These are phyloP conservation scores for Carex kokanica DNA, from an alignment of 176 grass and related monocot genomes.

Conservation along the genomic window DNA sequence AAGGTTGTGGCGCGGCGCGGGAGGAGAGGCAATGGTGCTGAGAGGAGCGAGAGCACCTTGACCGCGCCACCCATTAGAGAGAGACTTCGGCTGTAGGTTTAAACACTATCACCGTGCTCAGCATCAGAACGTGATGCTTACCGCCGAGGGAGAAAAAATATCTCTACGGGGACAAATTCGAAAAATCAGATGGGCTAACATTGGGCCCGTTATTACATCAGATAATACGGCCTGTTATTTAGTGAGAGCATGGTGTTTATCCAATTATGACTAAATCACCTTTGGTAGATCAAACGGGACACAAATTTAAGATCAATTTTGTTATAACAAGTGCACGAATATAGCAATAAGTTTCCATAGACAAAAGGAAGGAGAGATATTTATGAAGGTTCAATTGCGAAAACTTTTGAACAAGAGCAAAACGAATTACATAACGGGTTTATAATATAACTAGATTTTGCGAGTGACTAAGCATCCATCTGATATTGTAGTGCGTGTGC, in stretches of 20 bases:
- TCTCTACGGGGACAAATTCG: not conserved
- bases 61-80: slow-evolving; percentile 63
- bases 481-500: not conserved
- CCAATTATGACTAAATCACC: not conserved
- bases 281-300: not conserved
- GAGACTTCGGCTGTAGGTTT: not conserved
- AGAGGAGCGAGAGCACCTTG: slow-evolving; percentile 61
- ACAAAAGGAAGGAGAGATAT: not conserved
- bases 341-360: slow-evolving; percentile 1
- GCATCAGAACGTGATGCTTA: not conserved
- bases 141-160: slow-evolving; percentile 30
- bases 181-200: not conserved
- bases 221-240: not conserved
- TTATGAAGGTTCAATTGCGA: not conserved
- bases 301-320: not conserved
- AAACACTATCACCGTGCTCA: not conserved
- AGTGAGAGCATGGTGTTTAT: not conserved
- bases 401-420: slow-evolving; percentile 12
- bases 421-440: not conserved
- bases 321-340: not conserved
- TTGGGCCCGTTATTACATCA: not conserved
- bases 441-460: slow-evolving; percentile 8
- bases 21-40: slow-evolving; percentile 46
- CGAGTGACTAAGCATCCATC: slow-evolving; percentile 16
- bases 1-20: slow-evolving; percentile 28